phyloP scores from a whole-genome alignment of 148 eudicot species.

The Suaeda aralocaspica region DNA sequence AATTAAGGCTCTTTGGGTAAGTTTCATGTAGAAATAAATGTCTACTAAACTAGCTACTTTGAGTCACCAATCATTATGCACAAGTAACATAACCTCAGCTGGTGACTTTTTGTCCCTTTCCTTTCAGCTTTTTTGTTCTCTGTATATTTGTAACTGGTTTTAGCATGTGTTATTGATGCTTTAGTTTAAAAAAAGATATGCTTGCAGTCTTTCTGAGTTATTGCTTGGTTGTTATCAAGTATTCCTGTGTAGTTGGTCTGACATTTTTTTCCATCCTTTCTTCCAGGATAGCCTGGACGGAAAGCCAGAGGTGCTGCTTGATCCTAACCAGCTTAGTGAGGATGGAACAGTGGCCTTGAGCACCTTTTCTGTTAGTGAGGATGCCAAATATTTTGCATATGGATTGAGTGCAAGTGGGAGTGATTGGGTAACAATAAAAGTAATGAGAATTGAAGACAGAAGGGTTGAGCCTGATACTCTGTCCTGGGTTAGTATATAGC shows the following conservation, averaged over 20 bases:
- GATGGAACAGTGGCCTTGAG: conserved; percentile 89
- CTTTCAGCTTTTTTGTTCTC: neutral
- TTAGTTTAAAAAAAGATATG: too few species aligned
- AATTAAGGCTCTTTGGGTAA: neutral
- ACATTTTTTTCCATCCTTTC: neutral
- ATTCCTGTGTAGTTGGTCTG: neutral
- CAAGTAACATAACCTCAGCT: neutral
- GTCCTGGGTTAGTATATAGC: conserved; percentile 61
- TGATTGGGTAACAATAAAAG: conserved; percentile 93
- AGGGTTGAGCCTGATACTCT: conserved; percentile 61
- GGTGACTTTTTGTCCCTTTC: neutral
- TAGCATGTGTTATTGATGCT: neutral
- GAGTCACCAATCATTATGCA: neutral
- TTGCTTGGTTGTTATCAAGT: neutral
- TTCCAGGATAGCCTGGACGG: conserved; percentile 78
- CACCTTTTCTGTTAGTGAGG: conserved; percentile 60
- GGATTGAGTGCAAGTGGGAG: conserved; percentile 91
- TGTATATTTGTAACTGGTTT: neutral
- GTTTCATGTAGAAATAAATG: neutral
- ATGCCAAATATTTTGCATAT: conserved; percentile 84
- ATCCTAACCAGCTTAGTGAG: conserved; percentile 82
- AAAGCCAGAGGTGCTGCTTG: conserved; percentile 81
- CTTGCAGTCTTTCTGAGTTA: conserved; percentile 1
- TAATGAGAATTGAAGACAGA: conserved; percentile 66
- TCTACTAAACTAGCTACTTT: neutral